Evolutionary conservation across 108 stramenopile species (phyloP).

Genomic region (Stephanodiscus minutulus): DNA sequence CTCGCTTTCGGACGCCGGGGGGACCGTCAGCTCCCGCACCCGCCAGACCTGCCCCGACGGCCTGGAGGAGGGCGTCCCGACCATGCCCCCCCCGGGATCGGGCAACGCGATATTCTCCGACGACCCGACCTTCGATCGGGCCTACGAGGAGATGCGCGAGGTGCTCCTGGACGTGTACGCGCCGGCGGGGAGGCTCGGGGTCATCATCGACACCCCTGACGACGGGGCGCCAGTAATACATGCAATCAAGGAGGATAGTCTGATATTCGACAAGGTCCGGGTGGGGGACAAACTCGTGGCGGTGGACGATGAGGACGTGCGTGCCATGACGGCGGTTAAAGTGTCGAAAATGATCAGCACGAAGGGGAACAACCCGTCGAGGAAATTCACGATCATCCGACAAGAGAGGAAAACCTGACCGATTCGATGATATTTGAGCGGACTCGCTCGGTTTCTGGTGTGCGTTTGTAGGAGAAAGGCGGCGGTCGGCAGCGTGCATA

Average conservation of each 20-base stretch:
- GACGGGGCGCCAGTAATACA: conserved; percentile 87
- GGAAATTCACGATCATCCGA: conserved; percentile 79
- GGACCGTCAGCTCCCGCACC: no score
- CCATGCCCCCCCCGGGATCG: no score
- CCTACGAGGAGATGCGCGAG: conserved; percentile 65
- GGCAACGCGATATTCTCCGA: no score
- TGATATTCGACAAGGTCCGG: conserved; percentile 72
- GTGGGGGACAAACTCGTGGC: conserved; percentile 87
- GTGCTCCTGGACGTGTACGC: conserved; percentile 81
- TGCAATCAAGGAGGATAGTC: conserved; percentile 83
- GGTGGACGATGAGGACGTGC: conserved; percentile 87
- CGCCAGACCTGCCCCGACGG: no score
- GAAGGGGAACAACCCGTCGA: conserved; percentile 76
- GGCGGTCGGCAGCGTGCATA: no score
- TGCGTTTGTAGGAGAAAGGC: no score
- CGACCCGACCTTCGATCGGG: no score
- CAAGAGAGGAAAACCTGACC: no score
- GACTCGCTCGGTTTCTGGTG: no score
- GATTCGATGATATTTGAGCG: no score
- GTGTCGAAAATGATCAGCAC: conserved; percentile 84
- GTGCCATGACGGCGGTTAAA: conserved; percentile 87
- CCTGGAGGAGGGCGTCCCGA: no score
- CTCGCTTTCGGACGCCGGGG: no score
- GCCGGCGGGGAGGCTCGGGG: conserved; percentile 86
- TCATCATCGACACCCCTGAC: conserved; percentile 90